These are phyloP conservation scores for Ceratobasidium sp. DNA, from an alignment of 1,284 basidiomycete genomes.

Conservation along the genomic window DNA sequence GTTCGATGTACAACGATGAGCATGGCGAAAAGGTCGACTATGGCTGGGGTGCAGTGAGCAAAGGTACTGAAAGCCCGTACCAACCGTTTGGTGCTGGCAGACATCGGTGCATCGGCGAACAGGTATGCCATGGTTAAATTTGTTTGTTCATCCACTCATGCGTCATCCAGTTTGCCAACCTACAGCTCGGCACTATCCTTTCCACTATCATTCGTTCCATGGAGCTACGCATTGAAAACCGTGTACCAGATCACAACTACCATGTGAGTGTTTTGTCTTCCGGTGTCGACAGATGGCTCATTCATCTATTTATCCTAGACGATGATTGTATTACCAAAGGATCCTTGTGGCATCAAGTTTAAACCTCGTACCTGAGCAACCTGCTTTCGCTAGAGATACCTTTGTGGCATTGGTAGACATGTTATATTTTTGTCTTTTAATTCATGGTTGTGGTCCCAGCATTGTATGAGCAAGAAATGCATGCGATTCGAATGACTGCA, in stretches of 20 bases:
- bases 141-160: neutral
- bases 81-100: conserved; percentile 97
- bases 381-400: too few species aligned
- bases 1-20: conserved; percentile 78
- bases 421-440: neutral
- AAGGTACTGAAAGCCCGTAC: conserved; percentile 91
- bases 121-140: conserved; percentile 62
- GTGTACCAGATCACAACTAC: conserved; percentile 90
- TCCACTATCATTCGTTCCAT: conserved; percentile 82
- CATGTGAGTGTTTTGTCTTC: conserved; percentile 67
- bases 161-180: conserved; percentile 84
- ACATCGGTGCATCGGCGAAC: conserved; percentile 96
- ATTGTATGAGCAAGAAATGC: too few species aligned
- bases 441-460: too few species aligned
- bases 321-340: conserved; percentile 78
- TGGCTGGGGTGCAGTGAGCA: conserved; percentile 93
- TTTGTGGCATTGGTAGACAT: neutral
- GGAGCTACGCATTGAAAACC: conserved; percentile 76
- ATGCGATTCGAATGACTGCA: too few species aligned
- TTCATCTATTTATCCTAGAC: conserved; percentile 59
- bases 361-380: neutral
- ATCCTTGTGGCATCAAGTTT: conserved; percentile 63
- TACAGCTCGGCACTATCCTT: conserved; percentile 91
- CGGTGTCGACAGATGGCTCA: neutral
- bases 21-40: conserved; percentile 92